Base-by-base conservation (phyloP, 2,329 filamentous ascomycete species). In the Calonectria hawksworthii region DNA sequence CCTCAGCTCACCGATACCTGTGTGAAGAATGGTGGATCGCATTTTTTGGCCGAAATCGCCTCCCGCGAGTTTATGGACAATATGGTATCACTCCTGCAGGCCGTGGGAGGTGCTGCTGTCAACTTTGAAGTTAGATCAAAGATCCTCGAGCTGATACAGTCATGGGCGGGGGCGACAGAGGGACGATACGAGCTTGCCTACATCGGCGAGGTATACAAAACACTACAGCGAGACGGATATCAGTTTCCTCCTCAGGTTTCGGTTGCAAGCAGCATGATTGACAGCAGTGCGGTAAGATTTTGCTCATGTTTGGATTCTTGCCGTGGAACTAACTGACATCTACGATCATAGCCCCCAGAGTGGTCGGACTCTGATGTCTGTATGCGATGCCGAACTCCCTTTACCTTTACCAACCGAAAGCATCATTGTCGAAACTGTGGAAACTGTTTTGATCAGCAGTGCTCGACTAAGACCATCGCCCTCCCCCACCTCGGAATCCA, bases 1-100 rank as follows among this genome's bases (percentile, higher is more conserved):
- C 65, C 26, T 47, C 44, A 92, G 95, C 93, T 99, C 82, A 98
- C 96, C 78, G 97, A 99, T 87, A 99, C 97, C 0, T 99, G 97
- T 84, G 96, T 99, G 75, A 99, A 99, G 88, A 99, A 99, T 88
- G 97, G 97, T 74, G 97, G 97, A 80, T 92, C 94, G 50, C 97
- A 99, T 86, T 99, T 99, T 85, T 93, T 99, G 65, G 91, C 93
- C 78, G 97, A 99, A 87, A 97, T 99, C 80, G 96, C 97, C 51
- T 98, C 96, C 23, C 93, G 96, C 77, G 97, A 99, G 87, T 99
- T 99, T 83, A 98, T 99, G 94, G 97, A 99, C 86, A 98, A 98
- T 83, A 87, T 99, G 68, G 94, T 95, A 23, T 98, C 96, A 41
- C 90, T 99, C 21, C 90, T 99, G 38, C 96, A 96, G 83, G 94